Percentiles rank a stretch among this genome's conserved stretches.
Evolutionary conservation across 768 basidiomycete genomes (phyloP).

Genomic region (Tylopilus subfusipes): DNA sequence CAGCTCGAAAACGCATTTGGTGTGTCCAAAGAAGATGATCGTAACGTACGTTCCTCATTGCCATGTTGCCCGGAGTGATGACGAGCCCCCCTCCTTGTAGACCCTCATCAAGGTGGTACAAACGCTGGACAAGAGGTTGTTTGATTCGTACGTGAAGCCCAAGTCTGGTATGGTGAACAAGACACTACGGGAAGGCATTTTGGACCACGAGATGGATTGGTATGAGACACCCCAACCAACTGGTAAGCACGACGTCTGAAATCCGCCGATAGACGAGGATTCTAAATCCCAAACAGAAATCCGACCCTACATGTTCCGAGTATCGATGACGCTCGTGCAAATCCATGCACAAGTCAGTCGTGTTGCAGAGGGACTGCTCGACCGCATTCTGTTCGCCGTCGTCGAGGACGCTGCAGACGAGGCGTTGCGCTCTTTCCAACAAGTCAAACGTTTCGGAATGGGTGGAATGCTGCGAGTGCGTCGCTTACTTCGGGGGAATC

Average conservation of each 20-base stretch:
- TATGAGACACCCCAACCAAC: slow-evolving; percentile 89
- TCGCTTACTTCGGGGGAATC: background rate
- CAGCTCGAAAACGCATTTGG: slow-evolving; percentile 79
- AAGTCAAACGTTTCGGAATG: slow-evolving; percentile 92
- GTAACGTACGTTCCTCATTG: slow-evolving; percentile 45
- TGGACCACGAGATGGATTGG: slow-evolving; percentile 87
- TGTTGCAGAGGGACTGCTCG: slow-evolving; percentile 73
- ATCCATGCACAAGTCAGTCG: slow-evolving; percentile 89
- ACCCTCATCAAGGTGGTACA: slow-evolving; percentile 72
- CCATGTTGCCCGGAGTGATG: background rate
- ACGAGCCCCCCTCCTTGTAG: slow-evolving; percentile 33
- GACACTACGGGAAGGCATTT: slow-evolving; percentile 75
- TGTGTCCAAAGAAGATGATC: slow-evolving; percentile 67
- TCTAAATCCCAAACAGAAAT: slow-evolving; percentile 57
- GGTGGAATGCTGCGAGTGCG: slow-evolving; percentile 93
- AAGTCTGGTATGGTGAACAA: slow-evolving; percentile 65
- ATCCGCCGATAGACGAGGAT: background rate
- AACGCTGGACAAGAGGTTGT: slow-evolving; percentile 85
- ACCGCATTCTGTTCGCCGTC: slow-evolving; percentile 76
- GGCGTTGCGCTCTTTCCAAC: slow-evolving; percentile 79
- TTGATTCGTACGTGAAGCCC: slow-evolving; percentile 82
- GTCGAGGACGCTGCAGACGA: slow-evolving; percentile 82
- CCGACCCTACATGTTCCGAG: slow-evolving; percentile 89
- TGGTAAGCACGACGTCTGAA: slow-evolving; percentile 46
- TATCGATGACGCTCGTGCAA: slow-evolving; percentile 82